Evolutionary conservation across 306 rosid genomes (phyloP).

Genomic region (Cicer cuneatum): DNA sequence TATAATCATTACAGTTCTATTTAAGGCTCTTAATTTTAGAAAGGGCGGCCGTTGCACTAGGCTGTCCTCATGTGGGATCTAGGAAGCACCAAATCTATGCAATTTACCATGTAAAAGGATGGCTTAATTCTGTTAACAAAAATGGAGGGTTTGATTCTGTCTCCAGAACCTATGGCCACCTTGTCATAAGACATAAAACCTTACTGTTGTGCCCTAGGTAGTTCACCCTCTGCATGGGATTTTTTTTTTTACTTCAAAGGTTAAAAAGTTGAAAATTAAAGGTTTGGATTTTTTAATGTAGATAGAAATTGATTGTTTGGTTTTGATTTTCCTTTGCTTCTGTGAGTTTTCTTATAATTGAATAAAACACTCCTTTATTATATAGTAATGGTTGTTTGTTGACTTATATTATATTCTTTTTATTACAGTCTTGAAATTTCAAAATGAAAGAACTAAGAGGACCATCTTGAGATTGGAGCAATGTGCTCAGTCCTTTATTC

Average conservation of each 20-base stretch:
- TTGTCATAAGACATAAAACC: conserved; percentile 18
- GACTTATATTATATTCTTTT: conserved; percentile 39
- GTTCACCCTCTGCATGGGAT: conserved; percentile 11
- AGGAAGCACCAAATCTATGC: conserved; percentile 21
- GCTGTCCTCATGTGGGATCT: conserved; percentile 18
- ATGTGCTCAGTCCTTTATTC: conserved; percentile 58
- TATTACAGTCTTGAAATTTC: conserved; percentile 60
- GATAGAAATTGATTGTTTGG: conserved; percentile 36
- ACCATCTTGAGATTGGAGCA: conserved; percentile 84
- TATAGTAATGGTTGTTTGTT: conserved; percentile 27
- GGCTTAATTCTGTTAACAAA: conserved; percentile 1
- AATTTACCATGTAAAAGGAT: conserved; percentile 30
- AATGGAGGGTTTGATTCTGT: conserved; percentile 3
- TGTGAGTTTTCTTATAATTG: conserved; percentile 32
- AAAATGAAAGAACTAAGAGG: conserved; percentile 62
- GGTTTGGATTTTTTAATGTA: conserved; percentile 19
- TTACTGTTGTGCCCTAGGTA: conserved; percentile 7
- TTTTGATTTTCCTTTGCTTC: conserved; percentile 12
- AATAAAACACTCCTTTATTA: conserved; percentile 23
- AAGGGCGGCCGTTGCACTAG: conserved; percentile 32
- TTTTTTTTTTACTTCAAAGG: conserved; percentile 27
- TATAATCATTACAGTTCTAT: conserved; percentile 28
- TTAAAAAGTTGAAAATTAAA: conserved; percentile 1
- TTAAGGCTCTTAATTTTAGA: conserved; percentile 32
- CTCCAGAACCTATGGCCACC: conserved; percentile 12